Evolutionary conservation across 1,284 basidiomycete genomes (phyloP), one percentile per base, ranked within the genome.

Genomic region (Puccinia polysora): DNA sequence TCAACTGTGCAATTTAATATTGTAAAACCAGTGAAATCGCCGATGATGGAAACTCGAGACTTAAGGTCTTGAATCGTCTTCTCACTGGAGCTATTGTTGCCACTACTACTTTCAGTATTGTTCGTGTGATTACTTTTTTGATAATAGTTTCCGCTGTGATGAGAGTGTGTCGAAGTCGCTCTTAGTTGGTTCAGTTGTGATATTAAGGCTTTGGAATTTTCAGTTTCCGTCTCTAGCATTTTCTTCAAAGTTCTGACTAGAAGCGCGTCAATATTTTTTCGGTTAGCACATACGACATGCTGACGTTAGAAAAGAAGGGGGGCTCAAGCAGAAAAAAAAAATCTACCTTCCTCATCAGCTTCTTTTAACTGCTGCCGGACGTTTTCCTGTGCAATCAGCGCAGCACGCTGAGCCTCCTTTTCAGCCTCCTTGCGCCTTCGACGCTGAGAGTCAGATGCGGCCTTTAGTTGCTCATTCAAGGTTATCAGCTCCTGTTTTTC

Each of bases 21-120:
- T 32, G 38, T 23, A 23, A 72, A 50, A 1, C 70, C 70, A 38
- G 70, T 72, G 20, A 72, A 72, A 45, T 72, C 70, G n/a, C 40
- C 62, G 14, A 72, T 56, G 43, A 72, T 38, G 30, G 36, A 52
- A 0, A 58, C 10, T 47, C 62, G 45, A 4, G 18, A 23, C 58
- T 72, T 72, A 30, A 64, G 62, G 34, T 72, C 70, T 6, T 72
- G 60, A 6, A 49, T n/a, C 2, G 18, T 23, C n/a, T 71, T 60
- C 8, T 52, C 62, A 58, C 55, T 71, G 1, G 28, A 14, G 1
- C 20, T 18, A 36, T 63, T 32, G 7, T 5, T 12, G 8, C 2
- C 1, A 34, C 30, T 50, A 50, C 36, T 49, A 32, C 6, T 65
- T 14, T 20, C 12, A 34, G 20, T 36, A 30, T 69, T 50, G n/a